Conservation (phyloP, 2,329 filamentous ascomycete species). For the Coniosporium tulheliwenetii region DNA sequence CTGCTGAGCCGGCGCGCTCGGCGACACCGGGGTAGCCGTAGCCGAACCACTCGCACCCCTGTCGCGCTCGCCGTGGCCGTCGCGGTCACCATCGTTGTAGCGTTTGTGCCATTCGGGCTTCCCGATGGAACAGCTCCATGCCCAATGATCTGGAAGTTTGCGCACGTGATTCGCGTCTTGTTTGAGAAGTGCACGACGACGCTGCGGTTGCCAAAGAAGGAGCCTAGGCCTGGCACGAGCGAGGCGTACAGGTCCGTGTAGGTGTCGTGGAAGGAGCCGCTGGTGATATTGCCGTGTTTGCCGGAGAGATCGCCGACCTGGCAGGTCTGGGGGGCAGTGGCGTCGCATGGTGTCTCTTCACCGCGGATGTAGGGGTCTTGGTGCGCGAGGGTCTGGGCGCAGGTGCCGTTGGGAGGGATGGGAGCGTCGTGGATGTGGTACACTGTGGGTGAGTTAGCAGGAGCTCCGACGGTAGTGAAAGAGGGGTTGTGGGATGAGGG, state of each 20-base stretch:
- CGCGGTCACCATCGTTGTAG: no score
- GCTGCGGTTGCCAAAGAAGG: constrained; percentile 38
- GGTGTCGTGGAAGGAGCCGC: constrained; percentile 15
- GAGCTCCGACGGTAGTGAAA: not conserved
- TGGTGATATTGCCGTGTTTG: constrained; percentile 25
- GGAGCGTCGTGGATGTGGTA: constrained; percentile 31
- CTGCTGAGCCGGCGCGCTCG: no score
- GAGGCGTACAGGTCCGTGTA: constrained; percentile 36
- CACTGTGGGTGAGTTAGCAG: constrained; percentile 11
- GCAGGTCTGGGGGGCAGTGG: constrained; percentile 20
- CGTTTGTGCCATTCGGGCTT: no score
- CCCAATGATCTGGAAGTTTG: constrained; percentile 28
- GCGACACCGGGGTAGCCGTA: no score
- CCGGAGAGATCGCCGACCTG: constrained; percentile 29
- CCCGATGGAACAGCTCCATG: no score
- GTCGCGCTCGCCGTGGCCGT: no score
- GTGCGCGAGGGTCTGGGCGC: constrained; percentile 23
- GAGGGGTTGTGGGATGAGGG: not conserved
- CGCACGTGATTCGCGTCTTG: constrained; percentile 39
- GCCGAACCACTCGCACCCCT: no score
- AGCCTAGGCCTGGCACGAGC: constrained; percentile 19
- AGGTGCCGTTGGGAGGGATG: constrained; percentile 25
- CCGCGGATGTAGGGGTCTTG: constrained; percentile 27
- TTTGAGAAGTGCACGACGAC: constrained; percentile 39
- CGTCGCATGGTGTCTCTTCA: constrained; percentile 21